These are phyloP conservation scores for Flaveria sonorensis DNA, from an alignment of 129 eudicot species.

Conservation along the genomic window DNA sequence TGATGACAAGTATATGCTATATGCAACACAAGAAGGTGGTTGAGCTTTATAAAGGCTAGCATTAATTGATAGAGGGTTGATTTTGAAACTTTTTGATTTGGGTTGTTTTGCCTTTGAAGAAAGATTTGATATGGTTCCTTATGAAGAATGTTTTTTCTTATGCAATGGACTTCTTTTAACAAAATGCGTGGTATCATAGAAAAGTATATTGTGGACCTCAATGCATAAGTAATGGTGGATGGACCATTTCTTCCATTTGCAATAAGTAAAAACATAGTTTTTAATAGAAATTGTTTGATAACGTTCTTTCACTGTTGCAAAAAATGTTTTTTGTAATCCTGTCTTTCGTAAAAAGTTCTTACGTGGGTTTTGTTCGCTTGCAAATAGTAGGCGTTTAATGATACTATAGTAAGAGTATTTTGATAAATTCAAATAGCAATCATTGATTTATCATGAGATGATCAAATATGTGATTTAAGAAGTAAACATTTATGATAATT, in stretches of 20 bases:
- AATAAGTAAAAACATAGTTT: not conserved
- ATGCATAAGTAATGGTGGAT: conserved; percentile 29
- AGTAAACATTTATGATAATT: no score
- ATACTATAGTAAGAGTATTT: no score
- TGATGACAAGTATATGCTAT: conserved; percentile 31
- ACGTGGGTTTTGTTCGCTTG: not conserved
- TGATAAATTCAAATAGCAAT: no score
- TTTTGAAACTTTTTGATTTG: conserved; percentile 36
- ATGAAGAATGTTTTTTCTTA: conserved; percentile 41
- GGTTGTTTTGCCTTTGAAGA: conserved; percentile 33
- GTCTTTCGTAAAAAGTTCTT: not conserved
- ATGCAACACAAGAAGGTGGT: conserved; percentile 35
- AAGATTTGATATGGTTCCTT: conserved; percentile 36
- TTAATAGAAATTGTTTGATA: not conserved
- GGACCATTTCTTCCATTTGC: conserved; percentile 34
- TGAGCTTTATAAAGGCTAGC: conserved; percentile 34
- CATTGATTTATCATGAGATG: no score
- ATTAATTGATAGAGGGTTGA: conserved; percentile 27
- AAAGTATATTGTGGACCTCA: conserved; percentile 23
- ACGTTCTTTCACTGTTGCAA: not conserved
- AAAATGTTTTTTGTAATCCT: not conserved
- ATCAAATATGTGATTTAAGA: no score
- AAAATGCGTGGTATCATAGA: conserved; percentile 29
- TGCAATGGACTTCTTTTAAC: conserved; percentile 27
- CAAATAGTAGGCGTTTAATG: not conserved